phyloP scores from a whole-genome alignment of 2,329 filamentous ascomycete genomes.

The Fusarium sp. region DNA sequence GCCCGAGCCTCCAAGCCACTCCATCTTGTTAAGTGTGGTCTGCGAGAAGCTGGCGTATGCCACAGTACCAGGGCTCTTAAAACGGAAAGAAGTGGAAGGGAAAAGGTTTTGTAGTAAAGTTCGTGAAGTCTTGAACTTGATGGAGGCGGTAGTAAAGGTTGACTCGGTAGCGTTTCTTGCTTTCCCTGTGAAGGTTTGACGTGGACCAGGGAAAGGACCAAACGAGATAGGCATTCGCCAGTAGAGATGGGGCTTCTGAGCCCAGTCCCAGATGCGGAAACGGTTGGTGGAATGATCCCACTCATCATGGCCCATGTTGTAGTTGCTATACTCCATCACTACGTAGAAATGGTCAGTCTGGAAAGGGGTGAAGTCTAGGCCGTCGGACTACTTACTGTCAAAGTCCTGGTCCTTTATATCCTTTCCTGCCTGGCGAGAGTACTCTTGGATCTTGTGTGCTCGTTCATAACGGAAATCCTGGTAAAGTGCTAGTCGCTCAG shows the following conservation, averaged over 20 bases:
- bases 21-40: constrained; percentile 66
- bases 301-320: constrained; percentile 46
- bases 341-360: accelerated
- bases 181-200: constrained; percentile 45
- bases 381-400: constrained; percentile 23
- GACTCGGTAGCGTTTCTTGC: constrained; percentile 1
- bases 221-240: constrained; percentile 49
- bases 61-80: constrained; percentile 65
- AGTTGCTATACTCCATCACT: constrained; percentile 39
- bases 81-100: constrained; percentile 63
- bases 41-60: constrained; percentile 61
- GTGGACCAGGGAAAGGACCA: constrained; percentile 39
- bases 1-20: constrained; percentile 73
- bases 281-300: constrained; percentile 33
- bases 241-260: constrained; percentile 22
- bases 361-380: accelerated
- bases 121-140: constrained; percentile 66
- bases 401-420: constrained; percentile 32
- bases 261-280: constrained; percentile 38
- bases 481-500: constrained; percentile 72
- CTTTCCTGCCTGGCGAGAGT: constrained; percentile 66
- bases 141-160: constrained; percentile 61
- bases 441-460: constrained; percentile 71
- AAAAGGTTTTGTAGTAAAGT: constrained; percentile 61
- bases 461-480: constrained; percentile 71